Percentiles rank a stretch among this genome's conserved stretches.
phyloP scores from a whole-genome alignment of 2,329 filamentous ascomycete genomes.

The Tolypocladium endophyticum region DNA sequence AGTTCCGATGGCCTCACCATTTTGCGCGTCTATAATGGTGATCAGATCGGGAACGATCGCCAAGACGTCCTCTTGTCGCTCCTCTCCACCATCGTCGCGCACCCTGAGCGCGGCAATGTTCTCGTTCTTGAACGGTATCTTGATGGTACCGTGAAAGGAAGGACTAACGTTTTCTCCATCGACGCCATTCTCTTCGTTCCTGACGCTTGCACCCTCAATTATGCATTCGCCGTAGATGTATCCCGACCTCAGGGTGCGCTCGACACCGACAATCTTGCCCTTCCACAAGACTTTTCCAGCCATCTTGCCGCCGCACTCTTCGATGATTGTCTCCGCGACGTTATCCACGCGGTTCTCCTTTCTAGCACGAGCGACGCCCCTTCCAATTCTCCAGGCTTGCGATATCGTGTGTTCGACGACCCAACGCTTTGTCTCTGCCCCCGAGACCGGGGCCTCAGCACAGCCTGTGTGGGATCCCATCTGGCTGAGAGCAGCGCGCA shows the following conservation, averaged over 20 bases:
- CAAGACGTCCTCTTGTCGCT: slow-evolving; percentile 31
- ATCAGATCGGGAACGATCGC: slow-evolving; percentile 48
- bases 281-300: slow-evolving; percentile 49
- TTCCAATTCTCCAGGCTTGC: slow-evolving; percentile 47
- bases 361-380: slow-evolving; percentile 43
- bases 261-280: slow-evolving; percentile 53
- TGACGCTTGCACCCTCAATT: slow-evolving; percentile 37
- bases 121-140: slow-evolving; percentile 65
- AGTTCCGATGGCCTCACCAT: slow-evolving; percentile 44
- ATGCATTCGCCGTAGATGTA: slow-evolving; percentile 50
- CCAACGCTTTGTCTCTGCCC: slow-evolving; percentile 38
- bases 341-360: slow-evolving; percentile 37
- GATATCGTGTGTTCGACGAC: slow-evolving; percentile 42
- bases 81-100: slow-evolving; percentile 19
- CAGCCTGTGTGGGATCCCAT: slow-evolving; percentile 43
- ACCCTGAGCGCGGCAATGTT: slow-evolving; percentile 50
- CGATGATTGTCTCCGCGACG: slow-evolving; percentile 47
- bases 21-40: slow-evolving; percentile 43
- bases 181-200: slow-evolving; percentile 14
- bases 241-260: slow-evolving; percentile 43
- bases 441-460: slow-evolving; percentile 37
- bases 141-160: slow-evolving; percentile 36
- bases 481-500: slow-evolving; percentile 40
- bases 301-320: slow-evolving; percentile 42
- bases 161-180: neutral